Conservation (phyloP, 257 asterid genomes). For the Cruciata laevipes region DNA sequence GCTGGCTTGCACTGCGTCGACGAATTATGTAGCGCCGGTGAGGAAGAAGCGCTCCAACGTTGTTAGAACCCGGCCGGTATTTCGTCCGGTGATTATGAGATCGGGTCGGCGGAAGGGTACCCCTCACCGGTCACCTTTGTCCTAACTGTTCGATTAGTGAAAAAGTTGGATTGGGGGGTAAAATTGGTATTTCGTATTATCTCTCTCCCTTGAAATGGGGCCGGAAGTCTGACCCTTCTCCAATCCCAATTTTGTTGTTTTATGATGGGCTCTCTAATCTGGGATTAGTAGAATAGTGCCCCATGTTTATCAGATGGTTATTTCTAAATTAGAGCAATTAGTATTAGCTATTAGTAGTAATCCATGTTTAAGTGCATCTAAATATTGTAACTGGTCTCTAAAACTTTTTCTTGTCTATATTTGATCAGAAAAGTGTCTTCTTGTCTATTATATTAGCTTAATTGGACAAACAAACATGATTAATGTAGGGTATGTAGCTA, state of each 20-base stretch:
- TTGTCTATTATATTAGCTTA: too few species aligned
- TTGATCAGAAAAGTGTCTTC: too few species aligned
- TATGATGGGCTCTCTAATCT: neutral
- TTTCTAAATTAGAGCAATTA: too few species aligned
- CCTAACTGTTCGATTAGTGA: slow-evolving; percentile 27
- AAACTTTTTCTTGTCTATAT: too few species aligned
- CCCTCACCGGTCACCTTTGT: slow-evolving; percentile 67
- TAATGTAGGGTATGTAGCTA: too few species aligned
- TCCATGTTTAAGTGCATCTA: neutral
- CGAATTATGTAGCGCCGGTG: slow-evolving; percentile 23
- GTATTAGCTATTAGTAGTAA: neutral
- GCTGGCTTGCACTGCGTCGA: slow-evolving; percentile 46
- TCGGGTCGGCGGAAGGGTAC: slow-evolving; percentile 83
- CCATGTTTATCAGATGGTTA: neutral
- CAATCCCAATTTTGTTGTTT: slow-evolving; percentile 31
- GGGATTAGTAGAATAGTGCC: neutral
- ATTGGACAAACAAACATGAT: too few species aligned
- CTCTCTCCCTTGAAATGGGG: slow-evolving; percentile 24
- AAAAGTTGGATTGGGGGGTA: slow-evolving; percentile 24
- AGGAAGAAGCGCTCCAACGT: slow-evolving; percentile 47
- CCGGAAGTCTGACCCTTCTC: slow-evolving; percentile 8
- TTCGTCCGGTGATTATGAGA: slow-evolving; percentile 29
- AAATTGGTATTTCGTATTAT: slow-evolving; percentile 27
- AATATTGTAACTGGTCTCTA: neutral
- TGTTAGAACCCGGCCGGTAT: slow-evolving; percentile 21